phyloP scores from a whole-genome alignment of 1,284 basidiomycete genomes.

The Marasmius oreades region DNA sequence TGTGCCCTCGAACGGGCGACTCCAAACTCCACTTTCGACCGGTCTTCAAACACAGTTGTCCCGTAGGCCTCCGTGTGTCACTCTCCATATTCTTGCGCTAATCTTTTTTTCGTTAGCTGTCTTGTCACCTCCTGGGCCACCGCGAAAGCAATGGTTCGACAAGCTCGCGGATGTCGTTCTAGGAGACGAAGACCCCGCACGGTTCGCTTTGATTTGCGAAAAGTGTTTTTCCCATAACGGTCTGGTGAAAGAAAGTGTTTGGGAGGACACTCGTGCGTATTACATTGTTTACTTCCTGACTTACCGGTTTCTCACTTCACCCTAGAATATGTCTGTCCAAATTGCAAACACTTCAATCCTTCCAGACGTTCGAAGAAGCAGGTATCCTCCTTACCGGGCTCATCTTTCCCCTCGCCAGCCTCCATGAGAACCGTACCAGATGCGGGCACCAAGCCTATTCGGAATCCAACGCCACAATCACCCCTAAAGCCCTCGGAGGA shows the following conservation, averaged over 20 bases:
- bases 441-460: background rate
- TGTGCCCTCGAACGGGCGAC: background rate
- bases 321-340: slow-evolving; percentile 74
- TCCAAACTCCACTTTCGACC: slow-evolving; percentile 8
- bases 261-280: slow-evolving; percentile 85
- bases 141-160: slow-evolving; percentile 85
- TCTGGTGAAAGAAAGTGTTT: slow-evolving; percentile 84
- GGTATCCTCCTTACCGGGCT: background rate
- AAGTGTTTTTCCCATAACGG: slow-evolving; percentile 95
- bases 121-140: slow-evolving; percentile 37
- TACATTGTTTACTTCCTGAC: slow-evolving; percentile 3
- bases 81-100: background rate
- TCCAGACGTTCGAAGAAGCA: slow-evolving; percentile 40
- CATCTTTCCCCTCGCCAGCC: background rate
- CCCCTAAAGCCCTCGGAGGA: background rate
- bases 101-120: slow-evolving; percentile 1
- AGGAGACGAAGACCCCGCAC: slow-evolving; percentile 71
- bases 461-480: background rate
- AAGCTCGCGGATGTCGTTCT: slow-evolving; percentile 83
- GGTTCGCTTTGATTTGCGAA: slow-evolving; percentile 93
- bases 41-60: slow-evolving; percentile 15
- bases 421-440: background rate
- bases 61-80: slow-evolving; percentile 18
- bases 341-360: slow-evolving; percentile 73
- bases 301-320: slow-evolving; percentile 6